Evolutionary conservation across 2,329 filamentous ascomycete species (phyloP), one percentile per base, ranked within the genome.

Genomic region (Stagonosporopsis rhizophila): DNA sequence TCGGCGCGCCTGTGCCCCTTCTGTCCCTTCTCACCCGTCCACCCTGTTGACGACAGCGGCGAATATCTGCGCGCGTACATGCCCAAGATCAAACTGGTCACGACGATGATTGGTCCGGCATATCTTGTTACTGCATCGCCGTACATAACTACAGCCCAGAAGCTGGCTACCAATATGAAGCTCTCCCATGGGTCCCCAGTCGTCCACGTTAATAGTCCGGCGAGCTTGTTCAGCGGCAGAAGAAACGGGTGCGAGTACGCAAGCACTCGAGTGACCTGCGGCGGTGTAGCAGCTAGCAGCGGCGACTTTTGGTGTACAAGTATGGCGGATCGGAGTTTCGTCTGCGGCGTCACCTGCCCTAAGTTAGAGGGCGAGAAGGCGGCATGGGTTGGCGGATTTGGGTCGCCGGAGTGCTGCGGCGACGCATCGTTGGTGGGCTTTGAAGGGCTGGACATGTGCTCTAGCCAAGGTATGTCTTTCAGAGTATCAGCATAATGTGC

Each of bases 251-350:
- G 94, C 61, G 93, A 96, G 75, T 98, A 97, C 62, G 94, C 94
- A 58, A 99, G 83, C 14, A 94, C 93, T 66, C 95, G 87, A 2
- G 95, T 99, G 74, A 99, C 89, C 73, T 96, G 91, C 1, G 95
- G 95, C 39, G 95, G 95, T 9, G 95, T 99, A 15, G 94, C 92
- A 57, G 96, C 88, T 17, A 99, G 84, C 41, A 99, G 79, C 11
- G 95, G 95, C 15, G 92, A 96, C 79, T 98, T 99, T 76, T 96
- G 94, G 77, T 98, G 93, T 19, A 99, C 93, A 66, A 98, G 87
- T 66, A 99, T 93, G 54, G 92, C 96, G 17, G 92, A 96, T 41
- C 91, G 87, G 60, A 94, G 89, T 71, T 90, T 89, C 38, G 87
- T 87, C 34, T 87, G 85, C 42, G 89, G 82, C 5, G 87, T 84